Conservation (phyloP, 2,329 filamentous ascomycete species). For the Aspergillus vadensis region DNA sequence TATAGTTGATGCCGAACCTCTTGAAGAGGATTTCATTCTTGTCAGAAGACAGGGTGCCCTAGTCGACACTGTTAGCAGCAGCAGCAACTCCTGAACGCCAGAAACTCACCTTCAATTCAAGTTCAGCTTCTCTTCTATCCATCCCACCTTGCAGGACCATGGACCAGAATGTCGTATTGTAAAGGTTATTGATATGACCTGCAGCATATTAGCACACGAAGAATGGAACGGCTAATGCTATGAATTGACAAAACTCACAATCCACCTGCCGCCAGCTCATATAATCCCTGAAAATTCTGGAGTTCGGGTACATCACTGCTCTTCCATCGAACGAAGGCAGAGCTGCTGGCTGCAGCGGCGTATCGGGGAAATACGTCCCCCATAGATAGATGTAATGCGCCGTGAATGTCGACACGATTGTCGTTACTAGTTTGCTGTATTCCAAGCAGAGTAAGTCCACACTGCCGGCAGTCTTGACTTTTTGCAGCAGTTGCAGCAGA, state of each 20-base stretch:
- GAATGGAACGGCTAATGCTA: constrained; percentile 12
- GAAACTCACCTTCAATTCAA: constrained; percentile 66
- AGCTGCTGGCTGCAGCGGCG: constrained; percentile 65
- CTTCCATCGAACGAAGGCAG: constrained; percentile 91
- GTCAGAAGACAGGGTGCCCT: constrained; percentile 81
- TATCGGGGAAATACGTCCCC: constrained; percentile 73
- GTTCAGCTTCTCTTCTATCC: constrained; percentile 76
- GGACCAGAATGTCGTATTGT: constrained; percentile 96
- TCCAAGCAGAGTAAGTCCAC: neutral
- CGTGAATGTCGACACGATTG: constrained; percentile 89
- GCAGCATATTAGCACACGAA: neutral
- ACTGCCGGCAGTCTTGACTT: too few relatives aligned
- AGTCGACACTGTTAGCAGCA: neutral
- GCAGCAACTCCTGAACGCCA: constrained; percentile 21
- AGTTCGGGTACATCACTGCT: constrained; percentile 83
- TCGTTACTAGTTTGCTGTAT: constrained; percentile 83
- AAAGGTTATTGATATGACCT: constrained; percentile 98
- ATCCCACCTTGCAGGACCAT: constrained; percentile 78
- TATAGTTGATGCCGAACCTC: constrained; percentile 91
- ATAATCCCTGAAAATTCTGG: constrained; percentile 85
- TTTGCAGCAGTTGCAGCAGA: too few relatives aligned
- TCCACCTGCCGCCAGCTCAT: constrained; percentile 97
- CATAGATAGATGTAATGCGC: constrained; percentile 85
- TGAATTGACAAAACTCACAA: constrained; percentile 60
- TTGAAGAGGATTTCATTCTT: constrained; percentile 97